phyloP scores from a whole-genome alignment of 441 rosid genomes.

The Gossypium davidsonii region DNA sequence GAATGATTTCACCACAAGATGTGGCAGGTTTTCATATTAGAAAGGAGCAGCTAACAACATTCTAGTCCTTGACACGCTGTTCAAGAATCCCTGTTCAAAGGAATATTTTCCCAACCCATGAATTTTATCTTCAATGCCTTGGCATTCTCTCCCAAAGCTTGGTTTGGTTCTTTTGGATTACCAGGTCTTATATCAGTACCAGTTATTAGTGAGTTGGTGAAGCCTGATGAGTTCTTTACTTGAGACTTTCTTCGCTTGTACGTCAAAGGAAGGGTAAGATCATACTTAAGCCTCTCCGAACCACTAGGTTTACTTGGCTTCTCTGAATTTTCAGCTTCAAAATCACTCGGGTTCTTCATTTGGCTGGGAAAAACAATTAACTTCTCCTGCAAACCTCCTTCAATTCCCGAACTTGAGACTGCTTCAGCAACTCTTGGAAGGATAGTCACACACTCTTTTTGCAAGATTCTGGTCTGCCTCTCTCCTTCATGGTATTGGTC shows the following conservation, averaged over 20 bases:
- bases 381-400: conserved; percentile 21
- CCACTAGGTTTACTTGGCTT: conserved; percentile 21
- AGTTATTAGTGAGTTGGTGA: conserved; percentile 19
- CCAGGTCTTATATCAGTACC: conserved; percentile 23
- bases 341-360: conserved; percentile 24
- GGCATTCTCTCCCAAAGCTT: conserved; percentile 19
- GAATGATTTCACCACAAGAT: conserved; percentile 10
- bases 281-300: conserved; percentile 26
- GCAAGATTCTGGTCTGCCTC: conserved; percentile 20
- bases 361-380: conserved; percentile 21
- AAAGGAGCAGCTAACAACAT: conserved; percentile 14
- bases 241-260: conserved; percentile 54
- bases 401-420: conserved; percentile 20
- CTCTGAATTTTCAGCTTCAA: conserved; percentile 19
- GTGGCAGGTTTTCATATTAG: conserved; percentile 12
- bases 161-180: conserved; percentile 22
- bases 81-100: conserved; percentile 21
- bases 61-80: neutral
- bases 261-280: conserved; percentile 37
- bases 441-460: conserved; percentile 18
- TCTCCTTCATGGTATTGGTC: conserved; percentile 20
- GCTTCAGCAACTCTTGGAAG: conserved; percentile 24
- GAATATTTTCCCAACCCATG: conserved; percentile 22
- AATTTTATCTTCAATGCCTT: conserved; percentile 26
- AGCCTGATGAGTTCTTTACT: conserved; percentile 28